Conservation (phyloP, 1,284 basidiomycete genomes). For the Sporisorium iseilematis-ciliati region DNA sequence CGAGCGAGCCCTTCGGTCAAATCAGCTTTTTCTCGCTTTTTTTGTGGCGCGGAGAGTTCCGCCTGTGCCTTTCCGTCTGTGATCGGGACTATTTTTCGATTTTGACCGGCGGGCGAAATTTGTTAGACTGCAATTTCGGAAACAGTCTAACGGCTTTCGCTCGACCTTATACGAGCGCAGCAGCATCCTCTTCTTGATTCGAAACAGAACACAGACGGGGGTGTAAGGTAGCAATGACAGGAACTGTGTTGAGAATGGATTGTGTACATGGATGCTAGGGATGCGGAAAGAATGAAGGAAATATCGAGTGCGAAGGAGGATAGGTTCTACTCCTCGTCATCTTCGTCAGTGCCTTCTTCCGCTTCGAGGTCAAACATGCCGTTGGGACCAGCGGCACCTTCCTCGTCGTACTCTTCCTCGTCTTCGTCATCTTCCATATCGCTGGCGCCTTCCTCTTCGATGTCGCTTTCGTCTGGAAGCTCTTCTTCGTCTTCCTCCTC, state of each 20-base stretch:
- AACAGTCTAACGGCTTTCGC: too few species aligned
- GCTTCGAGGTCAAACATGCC: constrained; percentile 54
- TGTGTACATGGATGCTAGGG: neutral
- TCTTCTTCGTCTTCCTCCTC: constrained; percentile 43
- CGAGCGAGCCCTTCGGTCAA: constrained; percentile 3
- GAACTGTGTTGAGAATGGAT: neutral
- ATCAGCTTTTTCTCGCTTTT: neutral
- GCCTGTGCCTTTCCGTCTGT: constrained; percentile 1
- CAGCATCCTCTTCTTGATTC: neutral
- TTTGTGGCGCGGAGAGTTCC: constrained; percentile 7
- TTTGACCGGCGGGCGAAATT: neutral
- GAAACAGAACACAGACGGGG: neutral
- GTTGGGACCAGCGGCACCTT: constrained; percentile 42
- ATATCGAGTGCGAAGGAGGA: neutral
- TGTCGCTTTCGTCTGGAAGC: constrained; percentile 50
- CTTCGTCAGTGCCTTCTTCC: constrained; percentile 52
- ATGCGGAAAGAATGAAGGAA: neutral
- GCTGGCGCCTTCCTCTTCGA: constrained; percentile 46
- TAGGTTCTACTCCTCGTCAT: constrained; percentile 33
- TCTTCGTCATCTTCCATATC: constrained; percentile 52
- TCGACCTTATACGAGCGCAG: neutral
- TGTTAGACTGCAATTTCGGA: neutral
- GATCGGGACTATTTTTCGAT: constrained; percentile 3
- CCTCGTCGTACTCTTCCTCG: constrained; percentile 55
- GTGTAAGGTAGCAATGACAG: neutral